Conservation (phyloP, 2,329 filamentous ascomycete genomes). For the Colletotrichum australisinense region DNA sequence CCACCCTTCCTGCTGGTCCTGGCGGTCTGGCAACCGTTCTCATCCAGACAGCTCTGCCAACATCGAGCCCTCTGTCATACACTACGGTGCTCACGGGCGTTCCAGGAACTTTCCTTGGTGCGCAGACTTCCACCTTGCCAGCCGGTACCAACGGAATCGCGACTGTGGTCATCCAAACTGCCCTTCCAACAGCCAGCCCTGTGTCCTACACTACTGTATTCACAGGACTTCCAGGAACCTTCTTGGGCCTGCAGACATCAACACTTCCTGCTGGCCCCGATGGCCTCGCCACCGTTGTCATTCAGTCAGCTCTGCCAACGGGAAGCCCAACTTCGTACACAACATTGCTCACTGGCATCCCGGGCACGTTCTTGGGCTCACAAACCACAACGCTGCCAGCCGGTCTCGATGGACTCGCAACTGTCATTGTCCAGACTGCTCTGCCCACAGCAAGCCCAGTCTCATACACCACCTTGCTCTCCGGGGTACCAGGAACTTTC, state of each 20-base stretch:
- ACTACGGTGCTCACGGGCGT: constrained; percentile 2
- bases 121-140: not conserved
- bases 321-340: not conserved
- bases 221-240: not conserved
- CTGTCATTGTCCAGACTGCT: constrained; percentile 3
- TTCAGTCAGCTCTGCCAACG: constrained; percentile 6
- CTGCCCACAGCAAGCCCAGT: not conserved
- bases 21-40: constrained; percentile 9
- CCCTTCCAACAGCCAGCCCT: not conserved
- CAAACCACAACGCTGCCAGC: not conserved
- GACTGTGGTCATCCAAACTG: constrained; percentile 9
- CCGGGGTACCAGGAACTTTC: not conserved
- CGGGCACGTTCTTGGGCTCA: constrained; percentile 1
- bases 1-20: not conserved
- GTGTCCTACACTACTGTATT: not conserved
- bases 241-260: not conserved
- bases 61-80: not conserved
- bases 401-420: not conserved
- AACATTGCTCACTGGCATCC: not conserved
- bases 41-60: constrained; percentile 1
- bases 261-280: constrained; percentile 3
- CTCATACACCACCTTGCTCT: not conserved
- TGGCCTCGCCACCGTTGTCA: constrained; percentile 7
- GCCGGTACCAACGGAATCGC: constrained; percentile 8
- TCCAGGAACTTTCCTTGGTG: constrained; percentile 2